Percentiles rank a stretch among this genome's conserved stretches.
phyloP scores from a whole-genome alignment of 306 rosid species.

The Dryas alaskensis region DNA sequence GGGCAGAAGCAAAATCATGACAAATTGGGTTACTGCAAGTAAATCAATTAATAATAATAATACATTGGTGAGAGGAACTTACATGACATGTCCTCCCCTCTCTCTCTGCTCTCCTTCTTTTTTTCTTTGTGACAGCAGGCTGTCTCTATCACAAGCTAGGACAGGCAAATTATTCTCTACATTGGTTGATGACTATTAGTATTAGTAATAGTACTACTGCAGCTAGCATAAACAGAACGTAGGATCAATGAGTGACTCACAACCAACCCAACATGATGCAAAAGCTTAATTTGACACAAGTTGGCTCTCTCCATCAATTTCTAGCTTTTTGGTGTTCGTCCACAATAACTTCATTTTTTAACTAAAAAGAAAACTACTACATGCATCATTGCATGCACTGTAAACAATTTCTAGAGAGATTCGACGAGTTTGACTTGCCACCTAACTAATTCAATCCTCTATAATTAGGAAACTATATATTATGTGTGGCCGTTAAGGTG shows the following conservation, averaged over 20 bases:
- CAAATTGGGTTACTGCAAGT: no score
- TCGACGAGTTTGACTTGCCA: constrained; percentile 1
- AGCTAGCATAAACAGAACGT: background rate
- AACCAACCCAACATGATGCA: background rate
- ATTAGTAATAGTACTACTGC: no score
- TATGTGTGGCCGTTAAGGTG: no score
- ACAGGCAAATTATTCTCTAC: no score
- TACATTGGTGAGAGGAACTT: no score
- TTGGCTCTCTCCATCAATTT: background rate
- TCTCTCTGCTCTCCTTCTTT: no score
- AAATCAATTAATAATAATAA: no score
- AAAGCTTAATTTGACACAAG: background rate
- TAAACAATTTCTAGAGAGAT: background rate
- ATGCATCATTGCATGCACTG: background rate
- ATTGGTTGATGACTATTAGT: no score
- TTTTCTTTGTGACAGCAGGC: no score
- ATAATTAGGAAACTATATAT: background rate
- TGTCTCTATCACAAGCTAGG: no score
- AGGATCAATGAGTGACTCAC: background rate
- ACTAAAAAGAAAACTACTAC: background rate
- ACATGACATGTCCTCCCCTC: no score
- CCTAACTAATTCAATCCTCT: background rate
- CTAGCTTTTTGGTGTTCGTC: background rate
- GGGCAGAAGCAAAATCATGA: no score
- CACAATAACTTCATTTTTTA: background rate